Conservation (phyloP, 164 flowering plant species). For the Amborella trichopoda region DNA sequence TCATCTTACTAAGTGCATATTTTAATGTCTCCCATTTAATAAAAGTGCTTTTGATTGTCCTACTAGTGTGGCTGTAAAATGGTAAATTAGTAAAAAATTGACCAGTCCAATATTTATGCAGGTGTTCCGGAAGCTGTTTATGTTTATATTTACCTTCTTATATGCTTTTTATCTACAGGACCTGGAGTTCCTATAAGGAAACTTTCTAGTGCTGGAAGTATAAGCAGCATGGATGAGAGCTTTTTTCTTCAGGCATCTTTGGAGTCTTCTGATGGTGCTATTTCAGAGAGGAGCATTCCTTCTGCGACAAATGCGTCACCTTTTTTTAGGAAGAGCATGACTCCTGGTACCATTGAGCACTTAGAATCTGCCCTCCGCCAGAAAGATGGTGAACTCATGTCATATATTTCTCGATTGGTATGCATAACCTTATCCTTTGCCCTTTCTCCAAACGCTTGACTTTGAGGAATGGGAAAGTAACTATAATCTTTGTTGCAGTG, state of each 20-base stretch:
- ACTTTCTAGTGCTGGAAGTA: slow-evolving; percentile 78
- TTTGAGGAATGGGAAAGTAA: too few relatives aligned
- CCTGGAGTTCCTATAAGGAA: slow-evolving; percentile 28
- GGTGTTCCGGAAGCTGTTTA: too few relatives aligned
- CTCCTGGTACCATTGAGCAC: slow-evolving; percentile 49
- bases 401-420: slow-evolving; percentile 97
- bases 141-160: too few relatives aligned
- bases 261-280: slow-evolving; percentile 56
- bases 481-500: too few relatives aligned
- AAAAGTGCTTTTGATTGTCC: too few relatives aligned
- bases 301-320: slow-evolving; percentile 58
- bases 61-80: too few relatives aligned
- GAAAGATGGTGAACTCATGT: slow-evolving; percentile 96
- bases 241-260: slow-evolving; percentile 87
- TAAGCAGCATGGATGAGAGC: slow-evolving; percentile 94
- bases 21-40: too few relatives aligned
- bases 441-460: too few relatives aligned
- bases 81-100: too few relatives aligned
- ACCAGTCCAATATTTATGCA: too few relatives aligned
- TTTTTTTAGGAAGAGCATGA: slow-evolving; percentile 79
- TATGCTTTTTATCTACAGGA: background rate
- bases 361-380: slow-evolving; percentile 79
- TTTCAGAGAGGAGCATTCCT: slow-evolving; percentile 46
- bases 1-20: too few relatives aligned
- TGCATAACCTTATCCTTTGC: slow-evolving; percentile 4